A percentile compares a stretch with the other conserved stretches of the same genome.
phyloP scores from a whole-genome alignment of 768 basidiomycete genomes.

The Hericium rajendrae region DNA sequence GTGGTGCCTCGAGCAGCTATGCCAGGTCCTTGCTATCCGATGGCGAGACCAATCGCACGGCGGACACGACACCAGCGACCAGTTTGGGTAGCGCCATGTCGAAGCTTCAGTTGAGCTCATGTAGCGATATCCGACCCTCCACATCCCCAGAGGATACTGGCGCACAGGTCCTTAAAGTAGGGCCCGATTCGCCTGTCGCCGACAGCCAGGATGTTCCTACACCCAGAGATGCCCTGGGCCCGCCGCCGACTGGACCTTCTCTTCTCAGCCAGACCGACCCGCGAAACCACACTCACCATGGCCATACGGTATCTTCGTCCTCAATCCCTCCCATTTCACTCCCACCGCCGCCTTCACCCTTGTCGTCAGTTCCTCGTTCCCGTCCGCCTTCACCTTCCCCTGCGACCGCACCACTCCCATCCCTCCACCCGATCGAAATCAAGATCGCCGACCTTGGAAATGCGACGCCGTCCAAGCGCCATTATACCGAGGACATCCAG shows the following conservation, averaged over 20 bases:
- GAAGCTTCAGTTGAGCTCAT: constrained; percentile 13
- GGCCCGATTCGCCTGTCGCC: background rate
- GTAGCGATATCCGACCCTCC: background rate
- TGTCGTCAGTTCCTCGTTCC: background rate
- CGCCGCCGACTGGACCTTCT: constrained; percentile 21
- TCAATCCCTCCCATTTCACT: background rate
- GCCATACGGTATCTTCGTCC: background rate
- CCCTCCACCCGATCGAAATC: constrained; percentile 48
- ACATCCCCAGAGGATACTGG: background rate
- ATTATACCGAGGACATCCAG: constrained; percentile 93
- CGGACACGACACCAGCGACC: constrained; percentile 19
- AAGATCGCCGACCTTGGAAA: constrained; percentile 96
- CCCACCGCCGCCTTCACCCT: background rate
- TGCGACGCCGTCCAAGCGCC: constrained; percentile 82
- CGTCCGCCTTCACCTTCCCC: constrained; percentile 1
- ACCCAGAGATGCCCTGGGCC: background rate
- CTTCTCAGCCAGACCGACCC: constrained; percentile 27
- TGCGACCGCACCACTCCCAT: background rate
- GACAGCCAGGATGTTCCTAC: background rate
- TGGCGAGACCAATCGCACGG: constrained; percentile 9
- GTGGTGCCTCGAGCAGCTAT: constrained; percentile 14
- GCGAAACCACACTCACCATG: constrained; percentile 18
- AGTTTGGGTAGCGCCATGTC: constrained; percentile 22
- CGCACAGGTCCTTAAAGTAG: background rate
- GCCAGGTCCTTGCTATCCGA: constrained; percentile 7